Evolutionary conservation across 1,284 basidiomycete genomes (phyloP).

Genomic region (Moesziomyces antarcticus): DNA sequence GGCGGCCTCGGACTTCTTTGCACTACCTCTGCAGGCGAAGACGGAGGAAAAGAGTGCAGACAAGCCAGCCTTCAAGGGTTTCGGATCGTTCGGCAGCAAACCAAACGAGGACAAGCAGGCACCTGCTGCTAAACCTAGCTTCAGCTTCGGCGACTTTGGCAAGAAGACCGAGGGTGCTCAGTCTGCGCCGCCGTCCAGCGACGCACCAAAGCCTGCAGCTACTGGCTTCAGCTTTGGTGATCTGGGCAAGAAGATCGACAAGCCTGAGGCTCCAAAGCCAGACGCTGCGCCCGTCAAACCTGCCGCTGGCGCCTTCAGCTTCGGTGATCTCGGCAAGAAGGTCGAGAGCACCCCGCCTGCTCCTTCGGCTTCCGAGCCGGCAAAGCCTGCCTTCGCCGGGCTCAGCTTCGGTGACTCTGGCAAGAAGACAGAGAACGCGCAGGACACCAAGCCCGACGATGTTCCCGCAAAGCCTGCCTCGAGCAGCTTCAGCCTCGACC

Average conservation of each 20-base stretch:
- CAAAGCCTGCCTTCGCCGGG: background rate
- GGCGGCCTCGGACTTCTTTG: constrained; percentile 36
- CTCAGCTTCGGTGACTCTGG: constrained; percentile 6
- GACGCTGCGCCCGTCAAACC: constrained; percentile 7
- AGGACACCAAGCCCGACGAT: background rate
- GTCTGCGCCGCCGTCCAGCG: background rate
- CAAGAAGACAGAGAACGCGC: constrained; percentile 4
- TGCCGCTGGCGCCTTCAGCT: constrained; percentile 12
- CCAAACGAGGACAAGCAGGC: constrained; percentile 4
- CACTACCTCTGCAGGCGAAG: constrained; percentile 16
- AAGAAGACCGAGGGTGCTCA: constrained; percentile 7
- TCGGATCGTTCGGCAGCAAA: constrained; percentile 20
- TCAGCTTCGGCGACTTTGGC: constrained; percentile 24
- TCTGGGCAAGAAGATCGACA: constrained; percentile 11
- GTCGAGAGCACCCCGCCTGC: background rate
- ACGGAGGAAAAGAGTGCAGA: constrained; percentile 7
- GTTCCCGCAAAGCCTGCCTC: background rate
- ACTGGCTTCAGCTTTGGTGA: constrained; percentile 17
- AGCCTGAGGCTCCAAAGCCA: background rate
- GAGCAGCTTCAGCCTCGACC: constrained; percentile 11
- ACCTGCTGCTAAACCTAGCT: constrained; percentile 12
- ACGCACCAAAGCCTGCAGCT: constrained; percentile 1
- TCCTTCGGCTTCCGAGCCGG: background rate
- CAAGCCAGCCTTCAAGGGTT: constrained; percentile 19
- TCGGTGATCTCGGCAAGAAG: constrained; percentile 8